Base-by-base conservation (phyloP, 345 rosid genomes). In the Eucalyptus tenuipes region DNA sequence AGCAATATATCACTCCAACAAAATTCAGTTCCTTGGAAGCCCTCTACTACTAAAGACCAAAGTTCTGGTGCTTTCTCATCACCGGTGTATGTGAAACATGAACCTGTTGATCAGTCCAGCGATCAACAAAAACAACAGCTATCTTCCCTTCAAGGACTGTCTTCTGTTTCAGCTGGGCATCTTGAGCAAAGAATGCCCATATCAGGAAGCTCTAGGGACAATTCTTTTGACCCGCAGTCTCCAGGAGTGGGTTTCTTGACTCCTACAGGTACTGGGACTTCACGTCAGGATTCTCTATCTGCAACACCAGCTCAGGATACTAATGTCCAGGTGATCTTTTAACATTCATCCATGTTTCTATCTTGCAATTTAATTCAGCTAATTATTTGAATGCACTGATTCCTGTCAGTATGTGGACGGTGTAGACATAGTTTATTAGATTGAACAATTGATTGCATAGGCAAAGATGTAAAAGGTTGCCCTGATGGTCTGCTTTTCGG, bases 101-200 rank as follows among this genome's bases (percentile, higher is more conserved):
- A 95, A 87, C 90, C 93, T 33, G 88, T 89, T 71, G 99, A 96
- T 79, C 98, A 94, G 90, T 90, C 93, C 50, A 96, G 93, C 37
- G 97, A 94, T 86, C 94, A 90, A 88, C 92, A 90, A 31, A 92
- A 92, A 88, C 87, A 91, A 85, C 93, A 87, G 87, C 49, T 89
- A 31, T 85, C 93, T 86, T 89, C 89, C 50, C 84, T 90, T 47
- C 91, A 90, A 33, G 93, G 92, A 42, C 85, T 90, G 85, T 84
- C 91, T 66, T 64, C 89, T 87, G 48, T 85, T 88, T 85, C 95
- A 91, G 88, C 91, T 88, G 91, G 91, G 27, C 90, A 87, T 29
- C 87, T 86, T 89, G 96, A 75, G 29, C 82, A 93, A 87, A 95
- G 93, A 48, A 93, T 87, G 90, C 82, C 94, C 75, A 47, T 90